Base-by-base conservation (phyloP, 2,329 filamentous ascomycete species). In the Penicillium digitatum region DNA sequence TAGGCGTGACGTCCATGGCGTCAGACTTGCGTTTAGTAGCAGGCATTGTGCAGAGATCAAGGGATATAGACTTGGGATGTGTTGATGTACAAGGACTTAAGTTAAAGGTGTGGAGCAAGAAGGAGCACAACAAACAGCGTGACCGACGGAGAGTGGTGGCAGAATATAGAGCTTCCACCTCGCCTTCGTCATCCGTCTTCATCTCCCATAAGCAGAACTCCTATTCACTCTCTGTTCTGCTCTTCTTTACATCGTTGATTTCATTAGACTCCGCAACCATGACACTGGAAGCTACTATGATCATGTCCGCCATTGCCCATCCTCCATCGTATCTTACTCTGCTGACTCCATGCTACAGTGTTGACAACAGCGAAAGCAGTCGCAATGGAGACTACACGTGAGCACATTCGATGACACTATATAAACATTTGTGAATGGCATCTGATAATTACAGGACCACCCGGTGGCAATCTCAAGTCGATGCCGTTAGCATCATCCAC, bases 241-340 rank as follows among this genome's bases (percentile, higher is more conserved):
- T 43, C 46, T 56, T 18, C 16, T 55, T 45, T 57, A 35, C 44
- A 42, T 55, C 48, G 38, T 53, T 43, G 22, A 50, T 55, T 44
- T 40, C 29, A 48, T 37, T 48, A 63, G 55, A 56, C 62, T 68
- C 75, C 75, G 77, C 75, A 85, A 92, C 82, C 72, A 99, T 99
- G 94, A 89, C 87, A 78, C 87, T 99, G 77, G 94, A 99, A 86
- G 95, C 94, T 79, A 95, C 95, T 61, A 97, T 99, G 92, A 90
- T 99, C 76, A 87, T 97, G 82, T 77, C 60, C 54, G 74, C 72
- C 60, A 43, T 50, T 57, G 22, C 9, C 20, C 27, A 20, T 22
- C 29, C n/a, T 24, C 22, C 14, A 37, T 40, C 26, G 20, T 29
- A 51, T 39, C 40, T 45, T 43, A n/a, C 49, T 54, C 40, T 49